These are phyloP conservation scores for Polychaeton citri DNA, from an alignment of 2,329 filamentous ascomycete genomes.

Conservation along the genomic window DNA sequence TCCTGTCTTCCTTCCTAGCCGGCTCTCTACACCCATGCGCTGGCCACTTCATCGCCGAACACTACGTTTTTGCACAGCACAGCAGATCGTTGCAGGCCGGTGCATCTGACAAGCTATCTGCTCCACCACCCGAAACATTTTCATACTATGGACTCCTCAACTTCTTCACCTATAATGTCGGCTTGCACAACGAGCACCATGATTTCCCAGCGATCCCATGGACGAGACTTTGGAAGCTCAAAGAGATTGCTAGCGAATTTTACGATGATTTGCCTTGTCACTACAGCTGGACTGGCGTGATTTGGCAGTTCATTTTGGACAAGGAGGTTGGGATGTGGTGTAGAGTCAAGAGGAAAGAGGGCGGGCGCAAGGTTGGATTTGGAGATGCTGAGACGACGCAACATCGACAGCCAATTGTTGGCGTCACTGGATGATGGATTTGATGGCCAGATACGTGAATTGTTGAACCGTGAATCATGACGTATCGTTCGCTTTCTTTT, in stretches of 20 bases:
- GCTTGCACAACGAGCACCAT: conserved; percentile 96
- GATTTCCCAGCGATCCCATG: conserved; percentile 96
- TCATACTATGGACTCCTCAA: conserved; percentile 94
- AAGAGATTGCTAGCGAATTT: conserved; percentile 75
- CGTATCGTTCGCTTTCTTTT: too few relatives aligned
- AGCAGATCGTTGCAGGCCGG: conserved; percentile 35
- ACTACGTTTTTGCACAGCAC: conserved; percentile 47
- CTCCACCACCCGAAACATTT: conserved; percentile 74
- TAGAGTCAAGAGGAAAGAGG: conserved; percentile 81
- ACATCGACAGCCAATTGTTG: background rate
- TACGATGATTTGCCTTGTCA: conserved; percentile 80
- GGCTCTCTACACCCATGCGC: conserved; percentile 89
- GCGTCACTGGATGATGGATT: background rate
- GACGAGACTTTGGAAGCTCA: conserved; percentile 68
- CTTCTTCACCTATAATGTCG: conserved; percentile 89
- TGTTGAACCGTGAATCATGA: too few relatives aligned
- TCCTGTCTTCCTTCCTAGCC: conserved; percentile 84
- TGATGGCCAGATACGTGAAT: too few relatives aligned
- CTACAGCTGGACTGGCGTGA: conserved; percentile 79
- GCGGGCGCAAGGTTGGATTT: conserved; percentile 46
- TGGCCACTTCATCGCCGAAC: conserved; percentile 96
- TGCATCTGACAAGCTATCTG: conserved; percentile 8
- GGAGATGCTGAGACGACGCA: background rate
- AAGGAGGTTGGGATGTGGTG: conserved; percentile 80
- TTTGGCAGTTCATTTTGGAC: conserved; percentile 93